Conservation (phyloP, 2,329 filamentous ascomycete genomes). For the Exophiala sp. region DNA sequence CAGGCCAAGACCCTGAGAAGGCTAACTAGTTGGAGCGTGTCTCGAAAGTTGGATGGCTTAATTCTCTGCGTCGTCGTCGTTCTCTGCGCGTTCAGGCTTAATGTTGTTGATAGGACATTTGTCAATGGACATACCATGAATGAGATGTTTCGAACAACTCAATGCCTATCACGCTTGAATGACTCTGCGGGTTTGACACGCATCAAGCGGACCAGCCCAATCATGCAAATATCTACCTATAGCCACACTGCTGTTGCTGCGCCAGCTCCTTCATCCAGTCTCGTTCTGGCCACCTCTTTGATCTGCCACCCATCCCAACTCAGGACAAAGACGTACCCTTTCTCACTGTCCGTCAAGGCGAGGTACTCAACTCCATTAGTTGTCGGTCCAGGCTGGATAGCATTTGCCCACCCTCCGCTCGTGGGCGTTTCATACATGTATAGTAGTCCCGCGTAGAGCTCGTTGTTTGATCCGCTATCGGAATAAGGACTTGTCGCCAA, state of each 20-base stretch:
- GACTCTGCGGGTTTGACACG: no score
- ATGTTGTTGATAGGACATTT: no score
- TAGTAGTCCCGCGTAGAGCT: slow-evolving; percentile 20
- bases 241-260: slow-evolving; percentile 30
- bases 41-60: no score
- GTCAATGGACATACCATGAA: no score
- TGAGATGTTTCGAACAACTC: no score
- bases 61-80: no score
- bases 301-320: slow-evolving; percentile 26
- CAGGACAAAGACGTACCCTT: slow-evolving; percentile 27
- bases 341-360: slow-evolving; percentile 29
- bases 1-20: neutral
- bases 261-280: slow-evolving; percentile 22
- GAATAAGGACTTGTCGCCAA: neutral
- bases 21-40: neutral
- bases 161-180: no score
- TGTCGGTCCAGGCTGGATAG: slow-evolving; percentile 28
- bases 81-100: no score
- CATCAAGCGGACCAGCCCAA: no score
- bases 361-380: slow-evolving; percentile 31
- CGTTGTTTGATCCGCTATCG: neutral
- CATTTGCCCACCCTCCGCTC: slow-evolving; percentile 29
- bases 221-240: neutral
- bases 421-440: slow-evolving; percentile 27
- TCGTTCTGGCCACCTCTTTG: slow-evolving; percentile 24